phyloP scores from a whole-genome alignment of 1,284 basidiomycete species.

The Fomitopsis palustris region DNA sequence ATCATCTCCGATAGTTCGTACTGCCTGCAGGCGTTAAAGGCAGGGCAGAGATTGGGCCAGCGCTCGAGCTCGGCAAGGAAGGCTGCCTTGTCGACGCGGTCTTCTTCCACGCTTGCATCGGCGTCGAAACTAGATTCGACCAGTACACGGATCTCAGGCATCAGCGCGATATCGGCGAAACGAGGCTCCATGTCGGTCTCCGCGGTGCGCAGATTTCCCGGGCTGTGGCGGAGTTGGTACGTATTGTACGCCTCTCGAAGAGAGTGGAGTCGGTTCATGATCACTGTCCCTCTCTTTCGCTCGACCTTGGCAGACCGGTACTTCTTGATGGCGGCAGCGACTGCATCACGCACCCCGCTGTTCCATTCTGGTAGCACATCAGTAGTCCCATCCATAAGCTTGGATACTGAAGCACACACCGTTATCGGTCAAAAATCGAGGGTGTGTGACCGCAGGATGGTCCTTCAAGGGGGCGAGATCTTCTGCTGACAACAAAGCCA shows the following conservation, averaged over 20 bases:
- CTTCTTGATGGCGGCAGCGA: background rate
- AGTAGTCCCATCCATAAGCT: too few relatives aligned
- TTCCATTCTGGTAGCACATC: background rate
- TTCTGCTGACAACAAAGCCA: background rate
- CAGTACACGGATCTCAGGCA: background rate
- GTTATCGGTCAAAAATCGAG: background rate
- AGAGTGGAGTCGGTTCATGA: background rate
- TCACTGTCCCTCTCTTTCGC: background rate
- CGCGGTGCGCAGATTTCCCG: background rate
- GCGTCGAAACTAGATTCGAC: background rate
- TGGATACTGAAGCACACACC: background rate
- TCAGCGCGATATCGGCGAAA: background rate
- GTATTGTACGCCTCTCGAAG: background rate
- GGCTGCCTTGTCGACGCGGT: constrained; percentile 3
- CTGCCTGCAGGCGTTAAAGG: background rate
- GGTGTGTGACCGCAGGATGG: background rate
- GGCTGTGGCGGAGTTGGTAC: background rate
- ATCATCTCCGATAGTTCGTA: background rate
- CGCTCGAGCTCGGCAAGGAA: background rate
- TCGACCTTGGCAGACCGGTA: background rate
- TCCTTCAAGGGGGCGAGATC: background rate
- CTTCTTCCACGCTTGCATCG: constrained; percentile 2
- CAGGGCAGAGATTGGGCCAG: background rate
- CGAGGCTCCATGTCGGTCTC: background rate
- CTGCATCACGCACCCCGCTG: background rate